Evolutionary conservation across 495 filamentous ascomycete genomes (phyloP).

Genomic region (Tuber calosporum): DNA sequence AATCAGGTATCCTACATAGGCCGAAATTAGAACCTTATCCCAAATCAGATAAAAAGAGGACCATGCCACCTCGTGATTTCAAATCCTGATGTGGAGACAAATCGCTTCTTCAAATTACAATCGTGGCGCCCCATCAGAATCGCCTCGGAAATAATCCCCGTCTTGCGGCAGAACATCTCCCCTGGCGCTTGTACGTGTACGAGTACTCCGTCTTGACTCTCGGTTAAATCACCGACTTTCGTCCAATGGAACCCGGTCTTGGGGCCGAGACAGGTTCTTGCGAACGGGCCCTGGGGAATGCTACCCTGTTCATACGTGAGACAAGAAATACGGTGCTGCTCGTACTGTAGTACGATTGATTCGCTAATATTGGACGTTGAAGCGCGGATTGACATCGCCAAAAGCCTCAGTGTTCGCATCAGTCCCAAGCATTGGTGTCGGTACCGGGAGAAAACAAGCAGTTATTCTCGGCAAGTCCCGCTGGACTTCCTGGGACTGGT

Average conservation of each 20-base stretch:
- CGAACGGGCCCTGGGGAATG: not conserved
- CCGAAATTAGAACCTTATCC: too few relatives aligned
- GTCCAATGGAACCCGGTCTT: not conserved
- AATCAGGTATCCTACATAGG: too few relatives aligned
- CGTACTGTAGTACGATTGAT: too few relatives aligned
- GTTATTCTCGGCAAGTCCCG: not conserved
- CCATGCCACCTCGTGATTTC: too few relatives aligned
- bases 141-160: too few relatives aligned
- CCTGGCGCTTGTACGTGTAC: too few relatives aligned
- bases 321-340: too few relatives aligned
- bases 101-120: too few relatives aligned
- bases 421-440: not conserved
- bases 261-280: not conserved
- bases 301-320: not conserved
- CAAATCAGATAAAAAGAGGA: too few relatives aligned
- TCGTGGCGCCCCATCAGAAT: too few relatives aligned
- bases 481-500: not conserved
- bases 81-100: too few relatives aligned
- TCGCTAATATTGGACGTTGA: not conserved
- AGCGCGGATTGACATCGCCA: not conserved
- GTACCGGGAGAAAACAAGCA: not conserved
- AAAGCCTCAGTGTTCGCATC: not conserved
- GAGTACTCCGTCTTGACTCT: not conserved
- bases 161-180: too few relatives aligned
- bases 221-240: not conserved